These are phyloP conservation scores for Cryptococcus amylolentus DNA, from an alignment of 1,284 basidiomycete genomes.

Conservation along the genomic window DNA sequence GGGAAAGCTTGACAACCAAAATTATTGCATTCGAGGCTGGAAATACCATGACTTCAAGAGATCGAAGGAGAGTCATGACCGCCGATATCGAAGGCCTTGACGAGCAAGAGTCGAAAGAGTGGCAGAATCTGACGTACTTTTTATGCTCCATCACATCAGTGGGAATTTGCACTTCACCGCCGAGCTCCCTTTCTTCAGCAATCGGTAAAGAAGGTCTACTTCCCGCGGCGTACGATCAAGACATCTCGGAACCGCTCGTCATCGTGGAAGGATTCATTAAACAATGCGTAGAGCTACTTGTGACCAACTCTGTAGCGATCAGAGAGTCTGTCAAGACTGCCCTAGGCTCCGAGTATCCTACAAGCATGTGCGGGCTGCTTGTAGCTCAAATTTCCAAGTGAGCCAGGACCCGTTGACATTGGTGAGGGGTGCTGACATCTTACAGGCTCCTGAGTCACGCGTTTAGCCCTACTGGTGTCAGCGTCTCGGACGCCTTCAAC, in stretches of 20 bases:
- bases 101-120: constrained; percentile 67
- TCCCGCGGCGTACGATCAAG: constrained; percentile 64
- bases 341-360: constrained; percentile 71
- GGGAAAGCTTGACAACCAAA: constrained; percentile 26
- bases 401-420: constrained; percentile 27
- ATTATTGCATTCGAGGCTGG: constrained; percentile 30
- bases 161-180: constrained; percentile 52
- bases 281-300: constrained; percentile 66
- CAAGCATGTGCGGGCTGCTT: constrained; percentile 62
- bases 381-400: constrained; percentile 71
- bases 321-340: constrained; percentile 75
- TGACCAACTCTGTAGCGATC: constrained; percentile 61
- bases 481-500: constrained; percentile 58
- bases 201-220: constrained; percentile 60
- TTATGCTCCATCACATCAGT: constrained; percentile 70
- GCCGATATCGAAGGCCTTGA: constrained; percentile 41
- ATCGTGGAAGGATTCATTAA: constrained; percentile 62
- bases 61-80: constrained; percentile 27
- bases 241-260: constrained; percentile 58
- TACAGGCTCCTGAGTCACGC: constrained; percentile 34
- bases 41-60: constrained; percentile 16
- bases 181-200: constrained; percentile 52
- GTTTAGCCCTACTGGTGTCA: constrained; percentile 47
- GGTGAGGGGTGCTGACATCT: neutral
- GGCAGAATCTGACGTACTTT: constrained; percentile 83